phyloP scores from a whole-genome alignment of 352 stramenopile genomes.

The Globisporangium megalacanthum region DNA sequence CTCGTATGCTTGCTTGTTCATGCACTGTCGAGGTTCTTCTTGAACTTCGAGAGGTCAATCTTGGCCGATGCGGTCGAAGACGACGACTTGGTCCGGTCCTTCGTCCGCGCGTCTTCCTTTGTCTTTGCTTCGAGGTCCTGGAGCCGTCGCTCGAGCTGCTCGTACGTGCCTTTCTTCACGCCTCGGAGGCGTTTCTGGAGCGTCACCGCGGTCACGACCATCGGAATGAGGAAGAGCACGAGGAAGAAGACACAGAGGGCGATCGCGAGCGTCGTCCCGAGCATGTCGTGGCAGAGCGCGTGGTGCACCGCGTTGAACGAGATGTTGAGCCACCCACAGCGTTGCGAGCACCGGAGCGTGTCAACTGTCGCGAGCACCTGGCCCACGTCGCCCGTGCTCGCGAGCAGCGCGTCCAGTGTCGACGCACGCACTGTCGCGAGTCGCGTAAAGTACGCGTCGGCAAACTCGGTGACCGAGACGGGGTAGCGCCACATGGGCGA shows the following conservation, averaged over 20 bases:
- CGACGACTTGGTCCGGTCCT: slow-evolving; percentile 7
- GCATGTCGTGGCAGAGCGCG: slow-evolving; percentile 61
- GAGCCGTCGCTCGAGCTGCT: slow-evolving; percentile 63
- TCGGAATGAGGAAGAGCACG: slow-evolving; percentile 65
- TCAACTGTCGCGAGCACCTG: slow-evolving; percentile 55
- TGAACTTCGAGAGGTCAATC: slow-evolving; percentile 49
- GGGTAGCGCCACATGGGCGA: slow-evolving; percentile 57
- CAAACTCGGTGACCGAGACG: slow-evolving; percentile 58
- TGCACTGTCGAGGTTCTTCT: slow-evolving; percentile 26
- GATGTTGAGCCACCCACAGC: slow-evolving; percentile 79
- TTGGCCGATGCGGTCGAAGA: slow-evolving; percentile 6
- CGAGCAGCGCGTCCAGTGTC: slow-evolving; percentile 37
- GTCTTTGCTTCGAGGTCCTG: slow-evolving; percentile 57
- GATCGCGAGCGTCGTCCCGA: slow-evolving; percentile 74
- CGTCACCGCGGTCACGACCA: slow-evolving; percentile 62
- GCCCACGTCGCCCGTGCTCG: slow-evolving; percentile 36
- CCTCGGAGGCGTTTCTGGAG: slow-evolving; percentile 78
- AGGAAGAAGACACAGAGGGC: slow-evolving; percentile 76
- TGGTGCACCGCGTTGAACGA: slow-evolving; percentile 77
- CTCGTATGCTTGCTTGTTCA: neutral
- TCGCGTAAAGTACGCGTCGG: slow-evolving; percentile 46
- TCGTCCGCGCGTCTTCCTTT: slow-evolving; percentile 33
- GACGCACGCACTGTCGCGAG: slow-evolving; percentile 34
- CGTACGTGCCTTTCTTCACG: slow-evolving; percentile 73
- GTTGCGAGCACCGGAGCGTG: slow-evolving; percentile 59